A percentile compares a stretch with the other conserved stretches of the same genome.
Evolutionary conservation across 768 basidiomycete species (phyloP).

Genomic region (Termitomyces sp.): DNA sequence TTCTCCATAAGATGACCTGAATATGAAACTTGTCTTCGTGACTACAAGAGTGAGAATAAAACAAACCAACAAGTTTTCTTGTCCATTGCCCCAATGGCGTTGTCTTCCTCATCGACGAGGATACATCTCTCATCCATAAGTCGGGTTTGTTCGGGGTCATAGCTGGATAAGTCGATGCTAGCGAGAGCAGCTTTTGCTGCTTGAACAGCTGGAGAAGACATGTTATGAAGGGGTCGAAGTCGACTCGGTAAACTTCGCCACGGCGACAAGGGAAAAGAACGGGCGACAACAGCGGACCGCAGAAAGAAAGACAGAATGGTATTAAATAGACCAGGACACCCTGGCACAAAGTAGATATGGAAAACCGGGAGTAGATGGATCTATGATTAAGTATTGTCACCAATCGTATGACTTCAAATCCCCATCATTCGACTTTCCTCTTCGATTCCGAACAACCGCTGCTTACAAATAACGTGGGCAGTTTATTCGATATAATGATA

Average conservation of each 20-base stretch:
- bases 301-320: conserved; percentile 2
- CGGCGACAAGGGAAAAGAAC: neutral
- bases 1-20: conserved; percentile 97
- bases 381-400: too few species aligned
- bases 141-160: conserved; percentile 90
- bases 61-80: conserved; percentile 88
- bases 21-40: conserved; percentile 3
- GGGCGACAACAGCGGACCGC: neutral
- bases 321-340: neutral
- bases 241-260: neutral
- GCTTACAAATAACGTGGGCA: too few species aligned
- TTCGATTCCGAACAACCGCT: too few species aligned
- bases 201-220: conserved; percentile 58
- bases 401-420: conserved; percentile 2
- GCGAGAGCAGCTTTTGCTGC: conserved; percentile 66
- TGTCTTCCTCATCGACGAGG: conserved; percentile 85
- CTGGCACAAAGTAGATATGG: conserved; percentile 9
- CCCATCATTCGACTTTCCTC: too few species aligned
- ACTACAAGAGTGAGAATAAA: neutral
- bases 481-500: neutral
- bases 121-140: conserved; percentile 97
- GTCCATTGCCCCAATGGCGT: conserved; percentile 79
- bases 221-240: conserved; percentile 17
- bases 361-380: conserved; percentile 3
- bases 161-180: conserved; percentile 72